phyloP scores from a whole-genome alignment of 805 yeast species.

The Pichia phayaonensis region DNA sequence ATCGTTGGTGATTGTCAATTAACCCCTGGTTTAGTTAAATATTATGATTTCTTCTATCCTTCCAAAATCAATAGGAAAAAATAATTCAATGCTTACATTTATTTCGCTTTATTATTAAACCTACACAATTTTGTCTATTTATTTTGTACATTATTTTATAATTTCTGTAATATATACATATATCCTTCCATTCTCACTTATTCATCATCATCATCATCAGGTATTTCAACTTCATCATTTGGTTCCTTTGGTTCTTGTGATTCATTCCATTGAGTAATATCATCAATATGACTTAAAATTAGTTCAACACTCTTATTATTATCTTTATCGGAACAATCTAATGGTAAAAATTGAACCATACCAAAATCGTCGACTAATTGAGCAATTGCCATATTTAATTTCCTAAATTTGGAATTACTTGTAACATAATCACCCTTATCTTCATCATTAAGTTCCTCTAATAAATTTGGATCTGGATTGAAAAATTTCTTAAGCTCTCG shows the following conservation, averaged over 20 bases:
- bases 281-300: slow-evolving; percentile 87
- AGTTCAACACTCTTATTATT: slow-evolving; percentile 69
- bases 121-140: not conserved
- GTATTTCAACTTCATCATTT: slow-evolving; percentile 61
- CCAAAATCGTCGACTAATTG: slow-evolving; percentile 94
- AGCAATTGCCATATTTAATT: slow-evolving; percentile 75
- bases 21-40: slow-evolving; percentile 31
- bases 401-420: slow-evolving; percentile 52
- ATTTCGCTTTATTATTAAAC: no score
- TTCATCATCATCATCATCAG: slow-evolving; percentile 38
- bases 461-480: slow-evolving; percentile 83
- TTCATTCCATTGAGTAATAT: slow-evolving; percentile 97
- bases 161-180: not conserved
- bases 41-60: slow-evolving; percentile 17
- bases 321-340: slow-evolving; percentile 56
- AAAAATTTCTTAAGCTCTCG: slow-evolving; percentile 75
- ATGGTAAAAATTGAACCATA: slow-evolving; percentile 94
- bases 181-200: not conserved
- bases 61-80: slow-evolving; percentile 7
- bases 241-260: slow-evolving; percentile 97
- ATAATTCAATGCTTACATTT: not conserved
- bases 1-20: slow-evolving; percentile 62
- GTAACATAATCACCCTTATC: slow-evolving; percentile 23
- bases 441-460: slow-evolving; percentile 36
- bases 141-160: not conserved